Evolutionary conservation across 2,329 filamentous ascomycete genomes (phyloP), one percentile per base, ranked within the genome.

Genomic region (Colletotrichum camelliae): DNA sequence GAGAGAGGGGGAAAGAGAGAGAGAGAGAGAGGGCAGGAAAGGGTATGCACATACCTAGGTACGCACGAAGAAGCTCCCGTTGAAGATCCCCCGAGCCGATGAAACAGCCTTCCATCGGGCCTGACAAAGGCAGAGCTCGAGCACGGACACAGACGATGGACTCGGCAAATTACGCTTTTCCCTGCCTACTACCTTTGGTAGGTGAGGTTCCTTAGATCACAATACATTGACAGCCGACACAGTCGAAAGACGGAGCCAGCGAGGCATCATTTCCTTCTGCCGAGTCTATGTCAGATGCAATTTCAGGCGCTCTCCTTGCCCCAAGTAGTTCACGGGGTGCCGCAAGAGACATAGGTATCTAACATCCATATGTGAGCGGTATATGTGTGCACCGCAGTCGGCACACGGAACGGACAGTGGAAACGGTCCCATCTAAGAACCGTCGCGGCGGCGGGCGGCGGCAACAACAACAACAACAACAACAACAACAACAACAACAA

Each of bases 361-460:
- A 7, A 7, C 29, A 27, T 35, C 10, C 37, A 18, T 13, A 9
- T n/a, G 27, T 24, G 39, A 57, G 39, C 52, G 58, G 43, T 21
- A 52, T 16, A 21, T 21, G 43, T 52, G n/a, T 48, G 39, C 39
- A 48, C 39, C 39, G 39, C 39, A 18, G 18, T 52, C 43, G n/a
- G 43, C 43, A 52, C n/a, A 52, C 43, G 68, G 43, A 57, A 29
- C 33, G 37, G 35, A 39, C 37, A 37, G 72, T 75, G 72, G 72
- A 72, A 72, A 72, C 72, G 37, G 62, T 29, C 55, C 62, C 72
- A 67, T 67, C 55, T 16, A n/a, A 15, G 72, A 67, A 72, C 72
- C 67, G 35, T 70, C 35, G 60, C 60, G 67, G 67, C 72, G 72
- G 71, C 43, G 70, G 58, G 58, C 58, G 43, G 67, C 72, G 60